Evolutionary conservation across 2,329 filamentous ascomycete genomes (phyloP).

Genomic region (Ustulina deusta): DNA sequence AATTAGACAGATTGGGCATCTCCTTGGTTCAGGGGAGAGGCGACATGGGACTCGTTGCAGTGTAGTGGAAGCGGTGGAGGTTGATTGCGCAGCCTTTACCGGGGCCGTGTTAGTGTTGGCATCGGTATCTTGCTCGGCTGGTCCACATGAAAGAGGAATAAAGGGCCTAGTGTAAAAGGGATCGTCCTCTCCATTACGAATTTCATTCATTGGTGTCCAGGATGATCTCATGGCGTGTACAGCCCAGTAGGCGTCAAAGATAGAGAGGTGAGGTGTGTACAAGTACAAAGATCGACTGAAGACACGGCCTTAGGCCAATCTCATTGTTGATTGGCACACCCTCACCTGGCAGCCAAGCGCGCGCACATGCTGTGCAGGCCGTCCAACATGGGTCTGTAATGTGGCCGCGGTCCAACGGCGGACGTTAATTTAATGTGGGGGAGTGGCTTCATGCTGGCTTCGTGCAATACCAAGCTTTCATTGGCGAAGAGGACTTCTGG

Average conservation of each 20-base stretch:
- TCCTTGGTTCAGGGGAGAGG: conserved; percentile 36
- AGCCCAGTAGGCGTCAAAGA: conserved; percentile 24
- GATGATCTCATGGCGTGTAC: conserved; percentile 7
- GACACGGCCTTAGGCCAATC: neutral
- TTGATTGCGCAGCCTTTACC: conserved; percentile 27
- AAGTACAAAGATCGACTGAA: conserved; percentile 11
- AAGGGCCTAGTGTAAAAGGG: conserved; percentile 17
- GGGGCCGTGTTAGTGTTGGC: conserved; percentile 20
- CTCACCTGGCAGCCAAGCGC: conserved; percentile 34
- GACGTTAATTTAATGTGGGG: conserved; percentile 32
- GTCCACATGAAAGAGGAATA: conserved; percentile 27
- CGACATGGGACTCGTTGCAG: conserved; percentile 3
- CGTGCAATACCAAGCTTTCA: conserved; percentile 34
- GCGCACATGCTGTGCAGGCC: conserved; percentile 23
- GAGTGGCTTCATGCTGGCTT: conserved; percentile 12
- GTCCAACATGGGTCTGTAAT: conserved; percentile 25
- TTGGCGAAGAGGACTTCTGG: conserved; percentile 16
- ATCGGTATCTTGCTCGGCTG: conserved; percentile 24
- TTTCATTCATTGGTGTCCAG: conserved; percentile 23
- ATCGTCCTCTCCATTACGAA: conserved; percentile 29
- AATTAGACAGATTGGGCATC: conserved; percentile 48
- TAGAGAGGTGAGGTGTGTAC: no score
- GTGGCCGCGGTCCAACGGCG: conserved; percentile 26
- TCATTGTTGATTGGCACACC: conserved; percentile 27
- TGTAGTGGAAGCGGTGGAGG: conserved; percentile 35